Evolutionary conservation across 2,329 filamentous ascomycete genomes (phyloP).

Genomic region (Blastomyces emzantsi): DNA sequence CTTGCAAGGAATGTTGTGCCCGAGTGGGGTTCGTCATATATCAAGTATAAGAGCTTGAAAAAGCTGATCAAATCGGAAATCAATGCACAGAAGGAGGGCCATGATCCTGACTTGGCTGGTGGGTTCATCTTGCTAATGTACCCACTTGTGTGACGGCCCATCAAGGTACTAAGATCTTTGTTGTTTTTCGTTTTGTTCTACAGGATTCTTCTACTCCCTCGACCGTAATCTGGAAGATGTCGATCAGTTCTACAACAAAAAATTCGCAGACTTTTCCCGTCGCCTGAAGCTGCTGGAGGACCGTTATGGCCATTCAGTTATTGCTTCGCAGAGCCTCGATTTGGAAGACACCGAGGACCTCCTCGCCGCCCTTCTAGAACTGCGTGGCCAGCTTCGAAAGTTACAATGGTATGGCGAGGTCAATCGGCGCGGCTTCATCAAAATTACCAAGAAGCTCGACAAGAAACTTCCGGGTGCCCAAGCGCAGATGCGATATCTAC

Average conservation of each 20-base stretch:
- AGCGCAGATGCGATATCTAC: conserved; percentile 76
- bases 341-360: conserved; percentile 86
- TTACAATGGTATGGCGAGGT: conserved; percentile 97
- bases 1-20: conserved; percentile 42
- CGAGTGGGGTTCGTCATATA: conserved; percentile 43
- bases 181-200: conserved; percentile 12
- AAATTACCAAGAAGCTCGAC: conserved; percentile 98
- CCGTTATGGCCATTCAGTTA: conserved; percentile 67
- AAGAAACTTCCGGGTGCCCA: conserved; percentile 75
- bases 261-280: conserved; percentile 74
- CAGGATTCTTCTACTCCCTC: conserved; percentile 94
- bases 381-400: conserved; percentile 79
- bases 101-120: conserved; percentile 85
- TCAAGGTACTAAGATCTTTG: background rate
- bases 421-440: conserved; percentile 88
- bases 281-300: conserved; percentile 80
- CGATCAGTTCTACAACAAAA: conserved; percentile 94
- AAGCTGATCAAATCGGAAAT: conserved; percentile 81
- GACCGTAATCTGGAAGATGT: conserved; percentile 97
- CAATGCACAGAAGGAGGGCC: conserved; percentile 57
- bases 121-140: conserved; percentile 34
- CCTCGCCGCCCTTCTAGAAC: conserved; percentile 78
- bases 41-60: conserved; percentile 58
- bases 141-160: background rate
- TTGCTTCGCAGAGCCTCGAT: conserved; percentile 64